Evolutionary conservation across 345 rosid genomes (phyloP).

Genomic region (Eucalyptus paniculata): DNA sequence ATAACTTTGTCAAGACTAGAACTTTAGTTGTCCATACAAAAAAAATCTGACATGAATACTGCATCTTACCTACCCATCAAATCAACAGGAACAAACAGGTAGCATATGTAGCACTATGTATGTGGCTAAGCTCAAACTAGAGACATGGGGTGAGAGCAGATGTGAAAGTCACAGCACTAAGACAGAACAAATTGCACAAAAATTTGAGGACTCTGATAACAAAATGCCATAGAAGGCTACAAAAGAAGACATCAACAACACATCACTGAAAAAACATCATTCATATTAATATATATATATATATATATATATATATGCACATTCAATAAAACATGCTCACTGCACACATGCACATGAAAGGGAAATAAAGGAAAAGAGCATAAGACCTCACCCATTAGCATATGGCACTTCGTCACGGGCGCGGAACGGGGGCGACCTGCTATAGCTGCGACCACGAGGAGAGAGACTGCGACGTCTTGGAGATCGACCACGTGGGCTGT

Average conservation of each 20-base stretch:
- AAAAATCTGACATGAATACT: not conserved
- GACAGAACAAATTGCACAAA: not conserved
- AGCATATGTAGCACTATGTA: not conserved
- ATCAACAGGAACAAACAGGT: not conserved
- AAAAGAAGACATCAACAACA: not conserved
- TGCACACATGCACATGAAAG: not conserved
- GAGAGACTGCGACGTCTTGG: conserved; percentile 80
- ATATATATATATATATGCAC: not conserved
- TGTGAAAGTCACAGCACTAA: not conserved
- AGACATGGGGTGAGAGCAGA: not conserved
- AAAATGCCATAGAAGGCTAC: not conserved
- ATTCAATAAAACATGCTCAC: not conserved
- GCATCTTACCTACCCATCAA: not conserved
- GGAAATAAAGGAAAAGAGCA: not conserved
- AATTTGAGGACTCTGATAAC: not conserved
- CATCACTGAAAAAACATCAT: not conserved
- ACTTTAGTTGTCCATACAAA: not conserved
- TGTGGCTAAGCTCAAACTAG: not conserved
- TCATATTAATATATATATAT: not conserved
- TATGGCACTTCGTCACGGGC: conserved; percentile 73
- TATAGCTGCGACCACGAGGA: conserved; percentile 82
- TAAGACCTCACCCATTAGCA: conserved; percentile 69
- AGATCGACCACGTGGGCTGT: conserved; percentile 83
- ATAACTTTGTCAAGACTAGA: not conserved
- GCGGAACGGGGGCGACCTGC: conserved; percentile 83